Evolutionary conservation across 1,284 basidiomycete species (phyloP), one percentile per base, ranked within the genome.

Genomic region (Pseudozyma pruni): DNA sequence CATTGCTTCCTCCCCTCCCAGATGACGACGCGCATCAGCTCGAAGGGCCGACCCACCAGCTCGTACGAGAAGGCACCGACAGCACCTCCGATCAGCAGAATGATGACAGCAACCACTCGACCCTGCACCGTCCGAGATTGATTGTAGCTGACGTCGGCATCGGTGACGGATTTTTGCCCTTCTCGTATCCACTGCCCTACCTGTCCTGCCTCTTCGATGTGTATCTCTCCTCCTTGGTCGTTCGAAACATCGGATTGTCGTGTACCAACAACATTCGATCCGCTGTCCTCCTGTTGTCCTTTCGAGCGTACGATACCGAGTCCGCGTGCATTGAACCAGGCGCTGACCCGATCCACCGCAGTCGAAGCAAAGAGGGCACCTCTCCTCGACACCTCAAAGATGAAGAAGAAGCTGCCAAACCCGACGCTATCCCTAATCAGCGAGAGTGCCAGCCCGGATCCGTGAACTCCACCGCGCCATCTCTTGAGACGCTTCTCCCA

Each of bases 351-450:
- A 49, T 83, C 82, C 34, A 79, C 70, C 10, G 66, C 52, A 11
- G 76, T 73, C 2, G 82, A 83, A 1, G 75, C 72, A 23, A 61
- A 44, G 27, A 78, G 75, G 1, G 83, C 81, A 14, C 61, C 45
- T 16, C 80, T 64, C 13, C 84, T 67, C 3, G 82, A 81, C 22
- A 78, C 51, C 43, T 84, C 83, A 54, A 84, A 84, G 40, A 81
- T 67, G 43, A 80, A 67, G 49, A 84, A 84, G 74, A 84, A 84
- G 33, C 62, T 56, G 11, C 82, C 68, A 34, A 82, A 82, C 9
- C 80, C 81, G 20, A 83, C 60, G 7, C 72, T 72, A 58, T 84
- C 84, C 34, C 83, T 78, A 14, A 75, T 64, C 19, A 84, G 59
- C 8, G 74, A 78, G 40, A 84, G 72, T 2, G 67, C 45, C 48